A percentile compares a stretch with the other conserved stretches of the same genome.
These are phyloP conservation scores for Geranium brycei DNA, from an alignment of 345 rosid genomes.

Conservation along the genomic window DNA sequence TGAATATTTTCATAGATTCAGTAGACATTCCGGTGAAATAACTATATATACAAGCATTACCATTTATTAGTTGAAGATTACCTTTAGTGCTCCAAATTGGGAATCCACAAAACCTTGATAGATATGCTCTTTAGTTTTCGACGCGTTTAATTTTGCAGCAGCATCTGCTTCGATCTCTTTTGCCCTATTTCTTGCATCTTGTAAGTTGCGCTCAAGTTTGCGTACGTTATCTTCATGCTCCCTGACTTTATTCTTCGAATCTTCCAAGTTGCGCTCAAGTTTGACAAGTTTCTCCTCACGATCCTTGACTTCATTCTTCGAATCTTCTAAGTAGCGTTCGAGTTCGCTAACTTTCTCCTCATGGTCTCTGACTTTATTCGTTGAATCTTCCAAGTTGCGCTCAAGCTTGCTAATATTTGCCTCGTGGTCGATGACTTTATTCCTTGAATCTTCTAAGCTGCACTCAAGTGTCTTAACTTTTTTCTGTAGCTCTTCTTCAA, in stretches of 20 bases:
- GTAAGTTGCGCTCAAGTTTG: constrained; percentile 24
- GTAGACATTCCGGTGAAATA: constrained; percentile 5
- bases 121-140: constrained; percentile 42
- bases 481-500: constrained; percentile 15
- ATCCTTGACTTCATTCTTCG: constrained; percentile 12
- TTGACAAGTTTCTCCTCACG: constrained; percentile 16
- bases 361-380: constrained; percentile 7
- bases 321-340: constrained; percentile 23
- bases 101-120: constrained; percentile 25
- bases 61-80: constrained; percentile 15
- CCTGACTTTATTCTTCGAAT: constrained; percentile 20
- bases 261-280: constrained; percentile 19
- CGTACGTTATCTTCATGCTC: constrained; percentile 12
- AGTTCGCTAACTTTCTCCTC: constrained; percentile 42
- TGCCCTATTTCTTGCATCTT: constrained; percentile 28
- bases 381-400: constrained; percentile 1
- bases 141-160: constrained; percentile 25
- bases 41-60: constrained; percentile 1
- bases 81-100: constrained; percentile 49
- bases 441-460: constrained; percentile 1
- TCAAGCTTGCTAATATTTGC: neutral
- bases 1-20: constrained; percentile 18
- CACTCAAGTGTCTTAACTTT: constrained; percentile 7
- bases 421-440: constrained; percentile 4
- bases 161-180: constrained; percentile 36